Evolutionary conservation across 192 early-diverging fungal species (phyloP), one percentile per base, ranked within the genome.

Genomic region (Dimargaris cristalligena): DNA sequence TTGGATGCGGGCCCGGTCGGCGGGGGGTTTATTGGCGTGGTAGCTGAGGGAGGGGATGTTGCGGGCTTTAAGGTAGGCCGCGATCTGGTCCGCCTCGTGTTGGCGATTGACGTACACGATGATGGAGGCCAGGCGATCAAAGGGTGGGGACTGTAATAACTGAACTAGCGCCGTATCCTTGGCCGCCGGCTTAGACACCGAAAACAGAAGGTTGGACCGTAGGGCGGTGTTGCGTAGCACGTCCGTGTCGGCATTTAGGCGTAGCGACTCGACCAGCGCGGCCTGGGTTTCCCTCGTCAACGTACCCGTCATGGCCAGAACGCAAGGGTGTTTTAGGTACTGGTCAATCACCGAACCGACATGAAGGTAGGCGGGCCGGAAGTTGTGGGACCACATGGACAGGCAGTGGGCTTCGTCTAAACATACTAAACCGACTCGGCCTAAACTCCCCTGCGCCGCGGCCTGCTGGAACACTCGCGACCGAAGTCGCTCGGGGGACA

Each of bases 331-430:
- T 22, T 67, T 64, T n/a, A 90, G 65, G 29, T 65, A 51, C 0
- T 68, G 60, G 18, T 63, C 52, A 44, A 88, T 62, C 2, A 73
- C 67, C 28, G 69, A 63, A 26, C 74, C 67, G 34, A 90, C 62
- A 44, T 79, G 78, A 41, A 88, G 56, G 51, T 88, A 88, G 1
- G 73, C 79, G 0, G 76, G 86, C 49, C 87, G 69, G 60, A 91
- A 91, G 51, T 86, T 89, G 60, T 90, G 87, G 0, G 83, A 86
- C 89, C 89, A 91, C 67, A 89, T 86, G 46, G 82, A 82, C 26
- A 86, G 67, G 59, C 89, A 91, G 61, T 91, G 89, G 0, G 77
- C 86, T 61, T 91, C 89, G 64, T 91, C 89, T 28, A 91, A 72
- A 26, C 85, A 87, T 1, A 73, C 76, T 41, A 90, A 67, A 0